Evolutionary conservation across 2,329 filamentous ascomycete species (phyloP).

Genomic region (Arthroderma sp.): DNA sequence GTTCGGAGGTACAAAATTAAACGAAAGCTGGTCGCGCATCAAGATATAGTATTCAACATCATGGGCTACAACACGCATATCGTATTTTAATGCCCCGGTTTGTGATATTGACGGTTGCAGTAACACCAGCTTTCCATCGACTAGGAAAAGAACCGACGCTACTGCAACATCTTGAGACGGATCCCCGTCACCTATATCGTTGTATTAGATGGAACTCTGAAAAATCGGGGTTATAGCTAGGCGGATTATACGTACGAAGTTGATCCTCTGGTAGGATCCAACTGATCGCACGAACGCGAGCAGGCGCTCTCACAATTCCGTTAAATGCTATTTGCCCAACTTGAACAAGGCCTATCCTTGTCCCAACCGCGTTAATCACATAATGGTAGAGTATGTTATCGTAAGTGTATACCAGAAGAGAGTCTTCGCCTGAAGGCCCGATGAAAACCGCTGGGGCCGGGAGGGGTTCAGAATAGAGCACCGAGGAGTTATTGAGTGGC

Average conservation of each 20-base stretch:
- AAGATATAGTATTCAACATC: conserved; percentile 92
- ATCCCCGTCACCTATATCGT: conserved; percentile 59
- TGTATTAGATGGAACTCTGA: background rate
- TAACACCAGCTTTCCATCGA: conserved; percentile 90
- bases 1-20: conserved; percentile 36
- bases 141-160: conserved; percentile 88
- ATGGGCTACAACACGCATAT: conserved; percentile 93
- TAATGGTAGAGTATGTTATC: conserved; percentile 95
- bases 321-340: conserved; percentile 98
- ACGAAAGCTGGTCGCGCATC: conserved; percentile 67
- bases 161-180: conserved; percentile 90
- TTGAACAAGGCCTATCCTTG: conserved; percentile 68
- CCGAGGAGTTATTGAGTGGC: conserved; percentile 57
- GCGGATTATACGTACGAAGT: conserved; percentile 43
- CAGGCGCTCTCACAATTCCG: conserved; percentile 86
- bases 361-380: conserved; percentile 61
- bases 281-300: conserved; percentile 80
- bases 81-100: conserved; percentile 80
- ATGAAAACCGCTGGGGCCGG: conserved; percentile 81
- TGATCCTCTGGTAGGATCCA: conserved; percentile 93
- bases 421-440: conserved; percentile 82
- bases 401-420: conserved; percentile 89
- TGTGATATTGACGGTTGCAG: conserved; percentile 77
- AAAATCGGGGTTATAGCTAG: conserved; percentile 12
- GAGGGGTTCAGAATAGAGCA: conserved; percentile 65